Conservation (phyloP, 2,329 filamentous ascomycete species). For the Metarhizium brunneum region DNA sequence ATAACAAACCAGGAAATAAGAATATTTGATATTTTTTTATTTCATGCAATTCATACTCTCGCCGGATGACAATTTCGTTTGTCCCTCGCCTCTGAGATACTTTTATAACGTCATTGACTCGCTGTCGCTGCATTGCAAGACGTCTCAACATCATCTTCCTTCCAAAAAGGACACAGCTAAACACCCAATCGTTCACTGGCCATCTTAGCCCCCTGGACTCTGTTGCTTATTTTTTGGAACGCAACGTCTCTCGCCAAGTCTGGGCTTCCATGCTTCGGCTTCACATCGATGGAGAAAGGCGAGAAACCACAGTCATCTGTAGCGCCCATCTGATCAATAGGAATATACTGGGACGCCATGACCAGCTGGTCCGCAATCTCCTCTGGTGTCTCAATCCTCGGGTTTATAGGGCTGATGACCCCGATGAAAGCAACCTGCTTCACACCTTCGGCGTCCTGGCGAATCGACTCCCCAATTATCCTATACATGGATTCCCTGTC, state of each 20-base stretch:
- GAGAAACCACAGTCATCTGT: conserved; percentile 10
- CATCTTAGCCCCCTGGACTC: conserved; percentile 4
- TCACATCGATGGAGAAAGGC: conserved; percentile 9
- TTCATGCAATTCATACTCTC: too few species aligned
- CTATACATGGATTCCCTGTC: conserved; percentile 6
- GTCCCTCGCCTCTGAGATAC: too few species aligned
- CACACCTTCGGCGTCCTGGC: conserved; percentile 7
- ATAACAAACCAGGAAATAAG: too few species aligned
- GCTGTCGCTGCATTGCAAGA: too few species aligned
- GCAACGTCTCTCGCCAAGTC: conserved; percentile 8
- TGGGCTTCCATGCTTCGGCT: conserved; percentile 7
- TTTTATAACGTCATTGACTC: too few species aligned
- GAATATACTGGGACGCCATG: conserved; percentile 6
- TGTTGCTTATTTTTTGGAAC: conserved; percentile 6
- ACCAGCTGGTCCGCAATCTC: conserved; percentile 7
- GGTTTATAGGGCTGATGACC: conserved; percentile 6
- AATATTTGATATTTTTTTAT: too few species aligned
- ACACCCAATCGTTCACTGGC: conserved; percentile 6
- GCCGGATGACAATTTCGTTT: too few species aligned
- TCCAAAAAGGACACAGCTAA: neutral
- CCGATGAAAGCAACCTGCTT: conserved; percentile 10
- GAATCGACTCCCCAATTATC: conserved; percentile 5
- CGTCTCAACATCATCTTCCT: neutral
- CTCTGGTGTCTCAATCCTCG: conserved; percentile 6
- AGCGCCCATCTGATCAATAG: conserved; percentile 6